phyloP scores from a whole-genome alignment of 495 filamentous ascomycete genomes.

The Penicillium cinerascens region DNA sequence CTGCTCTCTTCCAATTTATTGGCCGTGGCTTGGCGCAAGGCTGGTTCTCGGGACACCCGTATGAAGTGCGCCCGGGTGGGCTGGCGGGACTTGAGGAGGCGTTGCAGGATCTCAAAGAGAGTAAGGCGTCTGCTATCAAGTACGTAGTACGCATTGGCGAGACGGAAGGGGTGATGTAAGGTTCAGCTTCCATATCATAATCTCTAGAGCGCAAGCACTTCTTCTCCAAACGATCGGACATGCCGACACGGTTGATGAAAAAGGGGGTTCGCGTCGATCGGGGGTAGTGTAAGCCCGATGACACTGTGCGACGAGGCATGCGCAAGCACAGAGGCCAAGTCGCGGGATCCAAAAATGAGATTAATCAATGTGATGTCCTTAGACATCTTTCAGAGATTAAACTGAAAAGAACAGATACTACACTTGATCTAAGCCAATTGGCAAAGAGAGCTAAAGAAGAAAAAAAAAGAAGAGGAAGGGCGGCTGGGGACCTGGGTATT shows the following conservation, averaged over 20 bases:
- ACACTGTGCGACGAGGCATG: constrained; percentile 72
- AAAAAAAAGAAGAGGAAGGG: constrained; percentile 45
- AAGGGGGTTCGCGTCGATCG: constrained; percentile 73
- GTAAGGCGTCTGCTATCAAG: constrained; percentile 65
- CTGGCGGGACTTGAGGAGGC: constrained; percentile 54
- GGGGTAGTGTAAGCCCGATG: constrained; percentile 86
- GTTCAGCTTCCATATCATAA: not conserved
- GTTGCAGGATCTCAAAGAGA: constrained; percentile 56
- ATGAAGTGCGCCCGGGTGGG: constrained; percentile 58
- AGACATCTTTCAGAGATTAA: constrained; percentile 75
- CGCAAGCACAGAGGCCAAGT: constrained; percentile 76
- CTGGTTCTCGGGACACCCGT: constrained; percentile 60
- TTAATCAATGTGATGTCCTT: constrained; percentile 76
- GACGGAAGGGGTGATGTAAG: constrained; percentile 34
- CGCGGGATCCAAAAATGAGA: constrained; percentile 67
- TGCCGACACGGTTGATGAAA: constrained; percentile 59
- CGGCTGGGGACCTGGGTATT: constrained; percentile 17
- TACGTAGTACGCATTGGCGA: constrained; percentile 67
- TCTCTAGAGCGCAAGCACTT: constrained; percentile 18
- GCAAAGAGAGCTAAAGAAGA: constrained; percentile 57
- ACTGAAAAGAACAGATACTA: constrained; percentile 99
- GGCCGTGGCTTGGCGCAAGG: constrained; percentile 51
- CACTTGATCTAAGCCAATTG: constrained; percentile 85
- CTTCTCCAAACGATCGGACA: constrained; percentile 62
- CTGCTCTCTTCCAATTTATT: constrained; percentile 53